phyloP scores from a whole-genome alignment of 2,329 filamentous ascomycete species.

The Emericellopsis cladophorae region DNA sequence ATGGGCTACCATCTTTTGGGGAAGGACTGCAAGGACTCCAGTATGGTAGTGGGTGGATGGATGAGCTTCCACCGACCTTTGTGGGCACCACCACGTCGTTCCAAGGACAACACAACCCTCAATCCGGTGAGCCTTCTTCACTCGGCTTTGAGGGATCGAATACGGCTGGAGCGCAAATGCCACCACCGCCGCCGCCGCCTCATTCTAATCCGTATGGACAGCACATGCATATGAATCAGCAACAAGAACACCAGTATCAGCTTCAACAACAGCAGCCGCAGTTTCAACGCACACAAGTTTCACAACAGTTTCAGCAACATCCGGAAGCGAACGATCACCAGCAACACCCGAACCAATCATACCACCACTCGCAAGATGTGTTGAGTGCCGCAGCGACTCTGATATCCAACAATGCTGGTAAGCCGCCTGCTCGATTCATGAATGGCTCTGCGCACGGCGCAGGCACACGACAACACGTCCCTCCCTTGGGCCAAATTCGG shows the following conservation, averaged over 20 bases:
- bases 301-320: constrained; percentile 2
- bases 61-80: constrained; percentile 46
- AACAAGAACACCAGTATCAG: constrained; percentile 13
- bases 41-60: constrained; percentile 35
- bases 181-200: constrained; percentile 21
- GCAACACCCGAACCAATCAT: constrained; percentile 10
- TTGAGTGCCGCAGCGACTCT: constrained; percentile 41
- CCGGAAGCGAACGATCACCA: constrained; percentile 8
- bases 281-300: constrained; percentile 4
- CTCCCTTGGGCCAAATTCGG: constrained; percentile 25
- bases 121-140: constrained; percentile 11
- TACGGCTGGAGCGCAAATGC: constrained; percentile 13
- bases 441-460: too few species aligned
- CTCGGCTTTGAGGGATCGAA: constrained; percentile 1
- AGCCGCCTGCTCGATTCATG: too few species aligned
- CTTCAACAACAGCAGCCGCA: constrained; percentile 11
- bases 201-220: constrained; percentile 2
- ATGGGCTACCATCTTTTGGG: constrained; percentile 34
- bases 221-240: constrained; percentile 5
- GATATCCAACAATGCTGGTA: constrained; percentile 25
- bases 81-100: constrained; percentile 54
- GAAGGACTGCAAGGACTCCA: constrained; percentile 37
- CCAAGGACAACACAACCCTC: constrained; percentile 33
- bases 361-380: constrained; percentile 37
- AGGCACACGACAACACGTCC: constrained; percentile 11